Evolutionary conservation across 2,329 filamentous ascomycete genomes (phyloP).

Genomic region (Periconia digitata): DNA sequence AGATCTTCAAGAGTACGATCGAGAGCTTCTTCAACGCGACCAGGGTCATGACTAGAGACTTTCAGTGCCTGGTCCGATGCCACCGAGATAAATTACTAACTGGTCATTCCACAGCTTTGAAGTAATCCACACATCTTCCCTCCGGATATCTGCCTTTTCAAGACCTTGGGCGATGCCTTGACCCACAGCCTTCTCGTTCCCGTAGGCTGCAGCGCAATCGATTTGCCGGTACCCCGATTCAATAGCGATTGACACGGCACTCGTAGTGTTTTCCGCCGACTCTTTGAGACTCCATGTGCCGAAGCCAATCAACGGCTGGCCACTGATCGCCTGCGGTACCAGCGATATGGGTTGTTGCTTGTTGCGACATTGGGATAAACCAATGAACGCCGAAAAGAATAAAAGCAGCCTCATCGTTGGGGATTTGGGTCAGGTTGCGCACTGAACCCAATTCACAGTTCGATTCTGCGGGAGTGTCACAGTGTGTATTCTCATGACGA

Average conservation of each 20-base stretch:
- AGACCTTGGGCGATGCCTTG: conserved; percentile 14
- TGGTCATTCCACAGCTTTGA: conserved; percentile 64
- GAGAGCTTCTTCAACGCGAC: conserved; percentile 61
- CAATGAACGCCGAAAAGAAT: conserved; percentile 1
- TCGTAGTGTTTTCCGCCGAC: conserved; percentile 14
- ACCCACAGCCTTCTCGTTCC: conserved; percentile 15
- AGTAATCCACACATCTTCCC: conserved; percentile 48
- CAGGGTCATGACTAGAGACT: conserved; percentile 8
- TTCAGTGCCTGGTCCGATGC: background rate
- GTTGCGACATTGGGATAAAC: conserved; percentile 10
- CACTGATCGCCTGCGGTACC: conserved; percentile 4
- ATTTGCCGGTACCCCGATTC: conserved; percentile 23
- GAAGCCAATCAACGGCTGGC: conserved; percentile 17
- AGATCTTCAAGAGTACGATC: conserved; percentile 72
- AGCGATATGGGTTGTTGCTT: conserved; percentile 9
- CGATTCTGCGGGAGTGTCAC: no score
- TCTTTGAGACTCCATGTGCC: conserved; percentile 23
- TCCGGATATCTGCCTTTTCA: conserved; percentile 6
- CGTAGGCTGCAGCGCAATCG: conserved; percentile 18
- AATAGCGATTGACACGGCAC: conserved; percentile 37
- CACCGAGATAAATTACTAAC: background rate
- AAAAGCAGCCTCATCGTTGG: conserved; percentile 1
- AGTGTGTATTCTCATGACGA: no score
- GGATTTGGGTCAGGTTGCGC: background rate
- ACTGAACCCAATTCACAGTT: background rate